Percentiles rank a stretch among this genome's conserved stretches.
These are phyloP conservation scores for Dryas integrifolia DNA, from an alignment of 331 rosid species.

Conservation along the genomic window DNA sequence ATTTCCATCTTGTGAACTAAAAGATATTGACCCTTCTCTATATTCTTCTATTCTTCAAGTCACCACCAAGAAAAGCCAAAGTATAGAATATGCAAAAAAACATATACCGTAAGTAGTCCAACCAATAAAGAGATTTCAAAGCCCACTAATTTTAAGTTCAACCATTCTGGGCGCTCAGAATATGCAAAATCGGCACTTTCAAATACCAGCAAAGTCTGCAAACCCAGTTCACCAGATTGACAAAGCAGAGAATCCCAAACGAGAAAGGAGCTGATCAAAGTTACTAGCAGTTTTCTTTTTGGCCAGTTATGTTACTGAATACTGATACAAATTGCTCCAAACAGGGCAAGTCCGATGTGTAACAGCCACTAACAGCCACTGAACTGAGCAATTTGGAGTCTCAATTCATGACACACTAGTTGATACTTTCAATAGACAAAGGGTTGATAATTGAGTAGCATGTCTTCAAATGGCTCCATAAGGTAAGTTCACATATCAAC, in stretches of 20 bases:
- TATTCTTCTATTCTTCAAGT: constrained; percentile 12
- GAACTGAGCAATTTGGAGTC: background rate
- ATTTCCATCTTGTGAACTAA: constrained; percentile 20
- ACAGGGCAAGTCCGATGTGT: background rate
- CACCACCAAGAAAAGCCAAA: constrained; percentile 12
- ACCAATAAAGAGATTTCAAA: constrained; percentile 20
- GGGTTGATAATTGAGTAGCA: background rate
- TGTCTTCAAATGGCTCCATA: background rate
- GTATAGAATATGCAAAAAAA: background rate
- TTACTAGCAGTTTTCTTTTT: background rate
- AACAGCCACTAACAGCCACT: background rate
- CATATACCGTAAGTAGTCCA: constrained; percentile 15
- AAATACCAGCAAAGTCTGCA: constrained; percentile 1
- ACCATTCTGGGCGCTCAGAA: background rate
- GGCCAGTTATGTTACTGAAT: background rate
- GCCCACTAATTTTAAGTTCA: constrained; percentile 17
- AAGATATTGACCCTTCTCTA: constrained; percentile 32
- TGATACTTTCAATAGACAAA: constrained; percentile 5
- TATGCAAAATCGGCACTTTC: constrained; percentile 8
- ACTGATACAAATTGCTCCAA: background rate
- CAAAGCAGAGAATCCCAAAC: background rate
- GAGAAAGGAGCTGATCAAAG: constrained; percentile 16
- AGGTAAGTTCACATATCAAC: background rate
- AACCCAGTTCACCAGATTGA: constrained; percentile 32
- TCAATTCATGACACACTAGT: background rate